These are phyloP conservation scores for Sclerotinia subarctica DNA, from an alignment of 2,329 filamentous ascomycete genomes.

Conservation along the genomic window DNA sequence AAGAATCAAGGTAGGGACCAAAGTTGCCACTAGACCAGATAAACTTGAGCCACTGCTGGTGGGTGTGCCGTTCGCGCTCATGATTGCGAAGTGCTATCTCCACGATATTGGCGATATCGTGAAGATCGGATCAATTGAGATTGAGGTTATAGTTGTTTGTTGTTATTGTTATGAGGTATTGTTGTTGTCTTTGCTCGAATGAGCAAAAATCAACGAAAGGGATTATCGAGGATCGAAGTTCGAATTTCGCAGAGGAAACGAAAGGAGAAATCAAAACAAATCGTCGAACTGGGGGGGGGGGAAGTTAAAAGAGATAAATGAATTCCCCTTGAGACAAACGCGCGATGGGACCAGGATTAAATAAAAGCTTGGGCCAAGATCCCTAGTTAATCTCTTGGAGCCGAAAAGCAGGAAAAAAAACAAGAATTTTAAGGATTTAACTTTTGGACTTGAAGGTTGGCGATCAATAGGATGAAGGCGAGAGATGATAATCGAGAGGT, in stretches of 20 bases:
- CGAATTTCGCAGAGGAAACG: no score
- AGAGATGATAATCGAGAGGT: neutral
- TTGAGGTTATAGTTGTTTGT: neutral
- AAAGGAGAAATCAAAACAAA: neutral
- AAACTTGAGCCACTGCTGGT: slow-evolving; percentile 29
- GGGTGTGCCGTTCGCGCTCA: neutral
- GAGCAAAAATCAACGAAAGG: slow-evolving; percentile 8
- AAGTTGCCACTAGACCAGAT: slow-evolving; percentile 46
- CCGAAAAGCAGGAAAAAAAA: neutral
- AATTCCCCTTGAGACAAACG: neutral
- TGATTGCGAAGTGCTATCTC: slow-evolving; percentile 1
- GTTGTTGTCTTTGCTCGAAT: neutral
- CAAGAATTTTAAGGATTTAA: neutral
- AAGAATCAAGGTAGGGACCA: slow-evolving; percentile 46
- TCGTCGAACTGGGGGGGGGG: neutral
- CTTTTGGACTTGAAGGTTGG: no score
- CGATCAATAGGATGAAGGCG: neutral
- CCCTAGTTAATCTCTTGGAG: neutral
- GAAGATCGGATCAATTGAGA: neutral
- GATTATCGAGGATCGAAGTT: neutral
- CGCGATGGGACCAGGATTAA: neutral
- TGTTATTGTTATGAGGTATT: no score
- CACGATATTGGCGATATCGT: neutral
- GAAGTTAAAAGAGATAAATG: neutral
- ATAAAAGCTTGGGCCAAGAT: slow-evolving; percentile 1